Evolutionary conservation across 257 asterid genomes (phyloP).

Genomic region (Datura wrightii): DNA sequence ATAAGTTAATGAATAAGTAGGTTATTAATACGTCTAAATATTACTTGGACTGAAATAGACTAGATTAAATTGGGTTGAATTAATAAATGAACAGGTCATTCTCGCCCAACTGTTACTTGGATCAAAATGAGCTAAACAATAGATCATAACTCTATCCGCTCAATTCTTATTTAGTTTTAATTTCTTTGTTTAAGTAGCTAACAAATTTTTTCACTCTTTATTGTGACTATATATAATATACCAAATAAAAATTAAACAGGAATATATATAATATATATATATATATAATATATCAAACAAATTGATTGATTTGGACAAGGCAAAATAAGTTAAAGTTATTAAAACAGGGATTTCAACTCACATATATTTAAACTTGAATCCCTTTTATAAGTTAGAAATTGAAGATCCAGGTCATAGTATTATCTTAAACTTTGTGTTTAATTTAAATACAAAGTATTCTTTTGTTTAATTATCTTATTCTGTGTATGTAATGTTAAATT

Average conservation of each 20-base stretch:
- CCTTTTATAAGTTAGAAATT: background rate
- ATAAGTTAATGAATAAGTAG: background rate
- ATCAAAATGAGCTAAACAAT: background rate
- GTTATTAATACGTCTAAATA: no score
- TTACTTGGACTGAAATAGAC: no score
- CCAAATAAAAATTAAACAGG: no score
- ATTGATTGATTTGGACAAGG: no score
- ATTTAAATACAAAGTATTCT: background rate
- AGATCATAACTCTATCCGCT: background rate
- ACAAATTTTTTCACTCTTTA: no score
- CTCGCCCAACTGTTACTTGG: background rate
- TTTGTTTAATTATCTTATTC: no score
- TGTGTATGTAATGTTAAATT: no score
- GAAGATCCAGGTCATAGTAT: background rate
- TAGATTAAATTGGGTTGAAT: no score
- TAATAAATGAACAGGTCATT: no score
- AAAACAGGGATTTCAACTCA: background rate
- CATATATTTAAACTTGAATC: background rate
- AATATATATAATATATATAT: background rate
- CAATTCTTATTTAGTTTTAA: background rate
- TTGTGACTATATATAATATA: no score
- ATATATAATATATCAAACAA: no score
- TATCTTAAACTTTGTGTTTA: background rate
- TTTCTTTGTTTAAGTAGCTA: background rate
- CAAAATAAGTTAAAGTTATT: no score